A percentile compares a stretch with the other conserved stretches of the same genome.
phyloP scores from a whole-genome alignment of 2,329 filamentous ascomycete genomes.

The Mycosphaerella sp. region DNA sequence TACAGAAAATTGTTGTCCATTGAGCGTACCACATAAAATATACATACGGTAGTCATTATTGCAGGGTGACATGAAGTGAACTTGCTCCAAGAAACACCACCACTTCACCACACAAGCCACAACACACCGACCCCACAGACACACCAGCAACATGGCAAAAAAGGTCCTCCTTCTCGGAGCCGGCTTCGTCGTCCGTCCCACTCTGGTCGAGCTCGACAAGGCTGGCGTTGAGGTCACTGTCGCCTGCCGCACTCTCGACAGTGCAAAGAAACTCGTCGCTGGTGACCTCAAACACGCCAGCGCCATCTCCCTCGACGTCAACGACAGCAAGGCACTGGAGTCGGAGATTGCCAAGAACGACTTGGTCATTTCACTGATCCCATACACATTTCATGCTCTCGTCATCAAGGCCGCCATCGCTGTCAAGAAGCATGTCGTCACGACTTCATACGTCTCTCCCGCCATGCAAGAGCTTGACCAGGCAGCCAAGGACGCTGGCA shows the following conservation, averaged over 20 bases:
- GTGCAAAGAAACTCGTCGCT: constrained; percentile 66
- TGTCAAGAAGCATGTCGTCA: constrained; percentile 93
- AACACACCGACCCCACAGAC: background rate
- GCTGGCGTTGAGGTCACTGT: constrained; percentile 53
- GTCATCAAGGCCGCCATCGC: constrained; percentile 93
- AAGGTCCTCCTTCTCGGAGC: constrained; percentile 48
- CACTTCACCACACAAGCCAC: no score
- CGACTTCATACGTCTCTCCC: constrained; percentile 86
- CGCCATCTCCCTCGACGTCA: constrained; percentile 80
- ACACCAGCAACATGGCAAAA: constrained; percentile 14
- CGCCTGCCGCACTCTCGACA: constrained; percentile 74
- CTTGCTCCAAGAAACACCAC: no score
- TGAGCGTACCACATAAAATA: no score
- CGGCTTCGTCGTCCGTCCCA: constrained; percentile 53
- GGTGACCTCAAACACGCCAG: constrained; percentile 62
- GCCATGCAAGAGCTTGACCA: constrained; percentile 86
- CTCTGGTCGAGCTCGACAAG: constrained; percentile 53
- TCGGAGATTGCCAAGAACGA: constrained; percentile 67
- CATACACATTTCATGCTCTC: constrained; percentile 80
- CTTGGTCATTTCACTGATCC: constrained; percentile 60
- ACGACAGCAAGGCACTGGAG: constrained; percentile 68
- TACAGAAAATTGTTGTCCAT: no score
- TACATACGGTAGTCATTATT: no score
- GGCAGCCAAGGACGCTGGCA: constrained; percentile 78
- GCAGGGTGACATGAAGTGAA: no score